These are phyloP conservation scores for Pichia sp. DNA, from an alignment of 1,139 yeast species.

Conservation along the genomic window DNA sequence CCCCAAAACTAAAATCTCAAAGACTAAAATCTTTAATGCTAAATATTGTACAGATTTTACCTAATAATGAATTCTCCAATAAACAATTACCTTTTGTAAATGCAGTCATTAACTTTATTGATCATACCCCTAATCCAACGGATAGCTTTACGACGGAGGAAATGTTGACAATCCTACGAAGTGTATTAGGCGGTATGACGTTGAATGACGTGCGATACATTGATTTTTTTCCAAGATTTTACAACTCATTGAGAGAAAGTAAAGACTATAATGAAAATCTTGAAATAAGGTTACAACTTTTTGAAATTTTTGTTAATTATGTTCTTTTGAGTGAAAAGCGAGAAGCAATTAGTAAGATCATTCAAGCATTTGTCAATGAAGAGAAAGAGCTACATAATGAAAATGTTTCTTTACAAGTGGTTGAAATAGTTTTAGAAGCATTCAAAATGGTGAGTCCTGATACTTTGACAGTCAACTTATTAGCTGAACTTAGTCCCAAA, in stretches of 20 bases:
- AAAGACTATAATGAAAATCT: slow-evolving; percentile 16
- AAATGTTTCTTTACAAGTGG: slow-evolving; percentile 19
- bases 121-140: slow-evolving; percentile 20
- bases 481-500: slow-evolving; percentile 19
- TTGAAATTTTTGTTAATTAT: slow-evolving; percentile 29
- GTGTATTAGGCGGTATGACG: slow-evolving; percentile 24
- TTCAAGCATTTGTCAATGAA: slow-evolving; percentile 25
- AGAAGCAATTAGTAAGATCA: slow-evolving; percentile 17
- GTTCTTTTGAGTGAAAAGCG: slow-evolving; percentile 25
- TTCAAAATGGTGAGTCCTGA: slow-evolving; percentile 24
- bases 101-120: slow-evolving; percentile 25
- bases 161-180: slow-evolving; percentile 19
- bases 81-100: slow-evolving; percentile 25
- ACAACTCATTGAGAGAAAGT: slow-evolving; percentile 24
- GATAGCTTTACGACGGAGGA: slow-evolving; percentile 21
- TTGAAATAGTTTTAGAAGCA: slow-evolving; percentile 25
- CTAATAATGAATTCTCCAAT: slow-evolving; percentile 19
- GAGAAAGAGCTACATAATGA: slow-evolving; percentile 15
- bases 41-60: slow-evolving; percentile 17
- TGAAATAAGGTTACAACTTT: slow-evolving; percentile 22
- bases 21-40: slow-evolving; percentile 19
- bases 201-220: slow-evolving; percentile 23
- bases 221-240: slow-evolving; percentile 29
- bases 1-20: slow-evolving; percentile 23
- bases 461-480: slow-evolving; percentile 20